Conservation (phyloP, 805 yeast species). For the Pichia pseudocactophila region DNA sequence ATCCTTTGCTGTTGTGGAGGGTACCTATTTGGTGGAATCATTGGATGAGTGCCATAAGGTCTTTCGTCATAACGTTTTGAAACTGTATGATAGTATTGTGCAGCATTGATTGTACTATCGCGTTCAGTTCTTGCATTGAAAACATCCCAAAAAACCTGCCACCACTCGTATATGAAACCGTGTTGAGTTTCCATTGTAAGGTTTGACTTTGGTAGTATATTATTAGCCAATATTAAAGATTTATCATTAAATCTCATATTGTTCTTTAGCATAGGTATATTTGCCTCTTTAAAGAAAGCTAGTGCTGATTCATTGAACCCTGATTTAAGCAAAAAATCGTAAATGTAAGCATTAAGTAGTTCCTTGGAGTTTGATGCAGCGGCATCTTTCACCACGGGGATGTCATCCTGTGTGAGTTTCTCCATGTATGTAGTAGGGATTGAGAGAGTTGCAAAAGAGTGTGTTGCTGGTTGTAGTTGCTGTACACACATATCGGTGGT, state of each 20-base stretch:
- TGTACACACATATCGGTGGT: no score
- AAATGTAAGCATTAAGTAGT: constrained; percentile 71
- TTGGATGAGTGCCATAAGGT: constrained; percentile 26
- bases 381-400: constrained; percentile 31
- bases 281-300: constrained; percentile 70
- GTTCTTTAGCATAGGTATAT: constrained; percentile 40
- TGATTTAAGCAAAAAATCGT: constrained; percentile 74
- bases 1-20: no score
- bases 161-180: constrained; percentile 88
- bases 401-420: neutral
- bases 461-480: no score
- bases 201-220: constrained; percentile 38
- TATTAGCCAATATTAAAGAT: constrained; percentile 1
- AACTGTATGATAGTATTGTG: constrained; percentile 62
- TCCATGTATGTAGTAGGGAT: neutral
- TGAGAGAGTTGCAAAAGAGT: no score
- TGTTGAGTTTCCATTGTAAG: constrained; percentile 75
- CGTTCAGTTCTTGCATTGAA: constrained; percentile 71
- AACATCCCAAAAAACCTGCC: constrained; percentile 94
- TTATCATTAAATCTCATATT: constrained; percentile 13
- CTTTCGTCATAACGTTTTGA: constrained; percentile 52
- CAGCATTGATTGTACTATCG: constrained; percentile 54
- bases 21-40: constrained; percentile 3
- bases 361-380: constrained; percentile 46
- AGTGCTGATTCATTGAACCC: constrained; percentile 64